Evolutionary conservation across 108 stramenopile genomes (phyloP).

Genomic region (Fragilaria crotonensis): DNA sequence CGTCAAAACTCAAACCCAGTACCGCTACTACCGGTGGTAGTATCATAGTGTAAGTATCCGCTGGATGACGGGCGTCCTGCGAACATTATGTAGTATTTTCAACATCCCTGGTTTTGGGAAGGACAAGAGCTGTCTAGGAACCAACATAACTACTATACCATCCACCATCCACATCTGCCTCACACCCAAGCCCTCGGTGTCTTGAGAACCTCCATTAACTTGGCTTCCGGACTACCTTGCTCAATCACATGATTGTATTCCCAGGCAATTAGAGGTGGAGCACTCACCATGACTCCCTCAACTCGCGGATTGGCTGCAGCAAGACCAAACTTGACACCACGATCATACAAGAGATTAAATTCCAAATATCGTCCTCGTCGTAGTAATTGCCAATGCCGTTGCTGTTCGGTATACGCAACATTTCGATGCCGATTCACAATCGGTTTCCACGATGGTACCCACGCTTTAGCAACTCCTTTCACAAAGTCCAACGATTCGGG

Average conservation of each 20-base stretch:
- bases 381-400: slow-evolving; percentile 85
- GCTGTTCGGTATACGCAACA: slow-evolving; percentile 44
- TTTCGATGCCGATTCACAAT: slow-evolving; percentile 54
- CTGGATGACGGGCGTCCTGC: no score
- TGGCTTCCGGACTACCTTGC: slow-evolving; percentile 66
- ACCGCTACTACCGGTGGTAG: no score
- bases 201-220: slow-evolving; percentile 61
- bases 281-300: slow-evolving; percentile 87
- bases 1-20: no score
- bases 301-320: slow-evolving; percentile 76
- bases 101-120: no score
- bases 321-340: slow-evolving; percentile 87
- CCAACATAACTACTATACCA: no score
- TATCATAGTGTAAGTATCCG: no score
- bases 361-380: slow-evolving; percentile 66
- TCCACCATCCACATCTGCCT: no score
- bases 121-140: no score
- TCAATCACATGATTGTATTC: slow-evolving; percentile 76
- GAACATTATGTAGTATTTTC: no score
- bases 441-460: slow-evolving; percentile 91
- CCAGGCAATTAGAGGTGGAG: slow-evolving; percentile 80
- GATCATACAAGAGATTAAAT: slow-evolving; percentile 89
- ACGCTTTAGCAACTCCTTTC: slow-evolving; percentile 61
- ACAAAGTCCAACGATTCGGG: slow-evolving; percentile 44
- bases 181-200: slow-evolving; percentile 66